Evolutionary conservation across 2,329 filamentous ascomycete species (phyloP).

Genomic region (Aureobasidium sp.): DNA sequence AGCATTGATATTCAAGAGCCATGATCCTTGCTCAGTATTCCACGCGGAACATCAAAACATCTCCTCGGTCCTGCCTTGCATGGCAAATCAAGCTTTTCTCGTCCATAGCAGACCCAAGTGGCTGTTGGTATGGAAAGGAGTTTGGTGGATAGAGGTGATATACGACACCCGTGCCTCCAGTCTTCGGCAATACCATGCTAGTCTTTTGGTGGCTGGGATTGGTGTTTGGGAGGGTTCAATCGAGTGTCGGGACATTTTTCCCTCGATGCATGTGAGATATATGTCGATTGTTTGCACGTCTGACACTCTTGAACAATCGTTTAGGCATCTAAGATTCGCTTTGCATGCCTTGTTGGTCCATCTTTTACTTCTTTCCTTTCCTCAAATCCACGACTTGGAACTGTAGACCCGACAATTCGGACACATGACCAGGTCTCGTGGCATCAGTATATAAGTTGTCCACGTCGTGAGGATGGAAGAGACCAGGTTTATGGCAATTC

Average conservation of each 20-base stretch:
- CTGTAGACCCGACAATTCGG: constrained; percentile 48
- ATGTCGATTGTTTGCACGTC: too few species aligned
- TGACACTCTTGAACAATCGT: neutral
- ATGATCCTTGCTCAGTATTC: constrained; percentile 50
- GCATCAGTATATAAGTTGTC: constrained; percentile 74
- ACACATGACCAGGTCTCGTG: constrained; percentile 50
- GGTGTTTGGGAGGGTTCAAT: neutral
- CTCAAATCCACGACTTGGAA: constrained; percentile 62
- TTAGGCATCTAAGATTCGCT: neutral
- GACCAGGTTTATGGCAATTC: constrained; percentile 65
- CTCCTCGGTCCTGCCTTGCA: neutral
- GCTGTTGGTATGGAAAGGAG: neutral
- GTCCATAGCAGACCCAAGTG: neutral
- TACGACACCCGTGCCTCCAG: neutral
- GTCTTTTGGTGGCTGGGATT: neutral
- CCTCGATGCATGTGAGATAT: too few species aligned
- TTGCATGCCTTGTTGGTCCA: neutral
- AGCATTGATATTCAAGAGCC: constrained; percentile 42
- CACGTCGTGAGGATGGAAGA: constrained; percentile 74
- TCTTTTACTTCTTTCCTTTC: constrained; percentile 11
- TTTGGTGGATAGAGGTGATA: neutral
- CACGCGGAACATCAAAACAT: constrained; percentile 41
- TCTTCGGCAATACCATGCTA: neutral
- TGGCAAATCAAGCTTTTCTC: neutral
- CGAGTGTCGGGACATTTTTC: constrained; percentile 7